A percentile compares a stretch with the other conserved stretches of the same genome.
Evolutionary conservation across 805 yeast species (phyloP).

Genomic region (Zygotorulaspora sp.): DNA sequence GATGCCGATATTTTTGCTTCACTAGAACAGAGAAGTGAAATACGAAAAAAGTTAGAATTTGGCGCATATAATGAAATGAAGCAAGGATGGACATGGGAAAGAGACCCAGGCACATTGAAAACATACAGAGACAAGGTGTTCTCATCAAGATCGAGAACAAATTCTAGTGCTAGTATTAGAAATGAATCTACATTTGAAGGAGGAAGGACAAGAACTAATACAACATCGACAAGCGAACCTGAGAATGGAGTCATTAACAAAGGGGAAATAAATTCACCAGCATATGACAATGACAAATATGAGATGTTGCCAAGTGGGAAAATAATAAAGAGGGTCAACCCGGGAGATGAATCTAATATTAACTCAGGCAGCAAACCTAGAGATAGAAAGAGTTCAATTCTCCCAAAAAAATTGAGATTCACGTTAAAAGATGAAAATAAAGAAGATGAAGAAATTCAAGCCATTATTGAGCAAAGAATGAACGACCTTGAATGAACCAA

Average conservation of each 20-base stretch:
- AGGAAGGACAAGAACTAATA: conserved; percentile 8
- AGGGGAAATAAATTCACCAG: conserved; percentile 4
- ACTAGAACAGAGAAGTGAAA: conserved; percentile 62
- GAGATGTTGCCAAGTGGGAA: conserved; percentile 77
- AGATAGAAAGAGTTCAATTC: conserved; percentile 10
- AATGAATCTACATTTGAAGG: conserved; percentile 6
- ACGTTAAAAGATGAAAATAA: conserved; percentile 23
- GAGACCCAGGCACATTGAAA: conserved; percentile 40
- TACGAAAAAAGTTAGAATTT: conserved; percentile 67
- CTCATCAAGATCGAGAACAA: conserved; percentile 9
- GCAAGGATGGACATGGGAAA: conserved; percentile 72
- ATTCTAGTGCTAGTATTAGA: conserved; percentile 13
- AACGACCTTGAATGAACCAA: conserved; percentile 34
- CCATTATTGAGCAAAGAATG: conserved; percentile 49
- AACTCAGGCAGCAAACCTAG: conserved; percentile 1
- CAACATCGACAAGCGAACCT: conserved; percentile 8
- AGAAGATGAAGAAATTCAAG: conserved; percentile 46
- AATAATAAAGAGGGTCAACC: conserved; percentile 43
- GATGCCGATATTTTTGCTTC: conserved; percentile 78
- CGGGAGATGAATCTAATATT: conserved; percentile 11
- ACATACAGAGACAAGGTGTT: conserved; percentile 26
- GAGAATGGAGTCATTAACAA: conserved; percentile 2
- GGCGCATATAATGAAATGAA: conserved; percentile 67
- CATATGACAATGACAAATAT: conserved; percentile 33
- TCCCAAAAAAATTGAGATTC: conserved; percentile 39